Base-by-base conservation (phyloP, 2,329 filamentous ascomycete species). In the Delphinella strobiligena region DNA sequence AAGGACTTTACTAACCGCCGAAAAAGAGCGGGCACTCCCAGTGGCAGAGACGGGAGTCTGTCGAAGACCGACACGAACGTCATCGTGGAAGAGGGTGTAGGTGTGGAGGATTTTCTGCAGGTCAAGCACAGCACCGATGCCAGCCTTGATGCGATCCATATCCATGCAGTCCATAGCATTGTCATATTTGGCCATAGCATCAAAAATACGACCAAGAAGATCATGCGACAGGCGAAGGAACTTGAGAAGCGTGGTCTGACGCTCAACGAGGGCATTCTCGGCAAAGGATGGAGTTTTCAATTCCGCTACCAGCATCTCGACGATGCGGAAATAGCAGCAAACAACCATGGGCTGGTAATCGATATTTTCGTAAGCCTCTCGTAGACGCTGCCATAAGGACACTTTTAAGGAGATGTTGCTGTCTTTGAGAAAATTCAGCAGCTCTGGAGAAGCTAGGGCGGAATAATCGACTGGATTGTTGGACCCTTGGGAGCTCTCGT, bases 381-480 rank as follows among this genome's bases (percentile, higher is more conserved):
- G 80, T n/a, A 98, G 71, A 37, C 86, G 78, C 45, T 82, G 80
- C 91, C 91, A 98, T 1, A 98, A 68, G 47, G 91, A 87, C 1
- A 96, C 65, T 27, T 85, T 78, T 37, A 96, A 65, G 38, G 88
- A 85, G 1, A 87, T 82, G 53, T 81, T 86, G 32, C 86, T 88
- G 35, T 75, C 78, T 38, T 82, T 72, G 3, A 98, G 67, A 47
- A 96, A 96, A 41, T 83, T 84, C 62, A 82, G 81, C 55, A 98
- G 77, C 53, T 94, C 86, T 35, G 75, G 72, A 14, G 87, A 49
- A 3, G 53, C 47, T 19, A 39, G 30, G 8, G 38, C 24, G 14
- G 44, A 9, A 9, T 33, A 27, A 12, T 24, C 34, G n/a, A 17
- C 5, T 11, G 16, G n/a, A 8, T 8, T n/a, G 11, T 15, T 18